Evolutionary conservation across 805 yeast genomes (phyloP).

Genomic region (Cyberlindnera euphorbiiphila): DNA sequence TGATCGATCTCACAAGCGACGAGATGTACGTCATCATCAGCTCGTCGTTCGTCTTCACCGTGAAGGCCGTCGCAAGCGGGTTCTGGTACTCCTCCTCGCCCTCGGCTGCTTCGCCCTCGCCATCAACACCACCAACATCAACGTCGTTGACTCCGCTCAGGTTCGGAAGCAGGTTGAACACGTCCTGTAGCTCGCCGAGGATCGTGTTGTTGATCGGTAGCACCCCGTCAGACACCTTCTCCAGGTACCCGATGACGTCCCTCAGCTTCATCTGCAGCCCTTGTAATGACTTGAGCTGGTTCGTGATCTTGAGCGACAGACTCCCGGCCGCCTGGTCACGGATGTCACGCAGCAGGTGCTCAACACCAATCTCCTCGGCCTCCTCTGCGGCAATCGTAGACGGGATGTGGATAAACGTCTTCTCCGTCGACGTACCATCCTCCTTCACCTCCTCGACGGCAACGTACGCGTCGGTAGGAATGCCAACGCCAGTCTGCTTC

Average conservation of each 20-base stretch:
- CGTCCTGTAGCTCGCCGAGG: conserved; percentile 89
- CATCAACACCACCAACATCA: conserved; percentile 22
- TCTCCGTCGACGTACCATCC: conserved; percentile 90
- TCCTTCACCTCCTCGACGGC: conserved; percentile 95
- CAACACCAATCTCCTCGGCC: conserved; percentile 99
- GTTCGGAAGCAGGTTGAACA: conserved; percentile 89
- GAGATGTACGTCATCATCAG: conserved; percentile 90
- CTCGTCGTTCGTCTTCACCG: conserved; percentile 92
- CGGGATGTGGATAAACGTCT: conserved; percentile 90
- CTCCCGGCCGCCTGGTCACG: conserved; percentile 97
- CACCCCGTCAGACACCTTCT: conserved; percentile 62
- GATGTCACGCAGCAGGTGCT: conserved; percentile 88
- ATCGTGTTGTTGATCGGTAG: conserved; percentile 89
- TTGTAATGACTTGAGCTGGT: conserved; percentile 81
- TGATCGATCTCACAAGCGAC: conserved; percentile 86
- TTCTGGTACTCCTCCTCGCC: conserved; percentile 37
- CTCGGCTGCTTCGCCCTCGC: too few species aligned
- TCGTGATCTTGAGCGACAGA: conserved; percentile 79
- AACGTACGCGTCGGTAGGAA: conserved; percentile 93
- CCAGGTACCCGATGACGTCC: conserved; percentile 75
- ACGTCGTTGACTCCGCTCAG: conserved; percentile 40
- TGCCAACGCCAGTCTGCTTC: conserved; percentile 73
- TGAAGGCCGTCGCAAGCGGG: conserved; percentile 74
- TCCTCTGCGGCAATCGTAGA: conserved; percentile 95
- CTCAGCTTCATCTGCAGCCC: conserved; percentile 77